Evolutionary conservation across 1,284 basidiomycete species (phyloP).

Genomic region (Phylloporus sp.): DNA sequence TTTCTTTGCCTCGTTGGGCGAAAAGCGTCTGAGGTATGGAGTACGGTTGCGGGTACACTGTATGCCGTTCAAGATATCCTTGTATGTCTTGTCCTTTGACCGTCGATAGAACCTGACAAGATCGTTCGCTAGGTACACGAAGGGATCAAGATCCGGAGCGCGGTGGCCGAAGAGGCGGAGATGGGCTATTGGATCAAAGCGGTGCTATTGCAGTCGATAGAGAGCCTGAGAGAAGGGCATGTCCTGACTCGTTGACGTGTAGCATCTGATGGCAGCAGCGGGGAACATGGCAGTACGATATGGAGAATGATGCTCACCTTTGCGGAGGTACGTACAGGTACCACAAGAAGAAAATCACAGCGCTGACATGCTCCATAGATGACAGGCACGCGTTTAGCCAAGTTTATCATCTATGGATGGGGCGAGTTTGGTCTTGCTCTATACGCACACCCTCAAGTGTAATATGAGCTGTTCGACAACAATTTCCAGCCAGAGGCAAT

Average conservation of each 20-base stretch:
- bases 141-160: conserved; percentile 12
- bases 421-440: neutral
- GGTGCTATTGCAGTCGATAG: conserved; percentile 1
- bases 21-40: conserved; percentile 19
- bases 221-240: no score
- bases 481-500: conserved; percentile 1
- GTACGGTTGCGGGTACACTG: conserved; percentile 14
- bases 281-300: no score
- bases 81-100: conserved; percentile 13
- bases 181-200: conserved; percentile 32
- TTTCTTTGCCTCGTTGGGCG: conserved; percentile 17
- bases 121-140: neutral
- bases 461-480: neutral
- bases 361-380: no score
- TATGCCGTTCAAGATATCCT: conserved; percentile 10
- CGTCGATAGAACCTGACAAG: neutral
- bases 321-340: no score
- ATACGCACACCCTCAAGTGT: conserved; percentile 1
- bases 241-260: no score
- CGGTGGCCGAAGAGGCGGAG: conserved; percentile 22
- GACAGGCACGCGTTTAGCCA: no score
- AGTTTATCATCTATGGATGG: no score
- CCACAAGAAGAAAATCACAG: no score
- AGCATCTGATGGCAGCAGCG: no score
- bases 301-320: no score